A percentile compares a stretch with the other conserved stretches of the same genome.
Evolutionary conservation across 768 basidiomycete species (phyloP).

Genomic region (Lentinula aciculospora): DNA sequence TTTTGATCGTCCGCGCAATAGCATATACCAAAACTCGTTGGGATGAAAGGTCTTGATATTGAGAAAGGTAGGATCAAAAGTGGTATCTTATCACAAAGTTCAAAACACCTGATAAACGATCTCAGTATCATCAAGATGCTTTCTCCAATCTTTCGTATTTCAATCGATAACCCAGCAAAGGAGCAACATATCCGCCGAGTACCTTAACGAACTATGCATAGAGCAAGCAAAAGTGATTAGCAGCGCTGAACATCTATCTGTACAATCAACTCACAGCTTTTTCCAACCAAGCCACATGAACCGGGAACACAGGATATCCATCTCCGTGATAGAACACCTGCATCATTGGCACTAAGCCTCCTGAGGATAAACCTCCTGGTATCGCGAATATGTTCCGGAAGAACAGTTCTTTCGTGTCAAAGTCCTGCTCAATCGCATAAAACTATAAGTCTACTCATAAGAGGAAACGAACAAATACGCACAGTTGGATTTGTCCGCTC

Average conservation of each 20-base stretch:
- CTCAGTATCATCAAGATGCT: not conserved
- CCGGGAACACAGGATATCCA: not conserved
- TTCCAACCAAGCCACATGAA: not conserved
- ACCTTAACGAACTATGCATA: not conserved
- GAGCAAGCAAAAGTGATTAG: not conserved
- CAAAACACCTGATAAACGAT: too few relatives aligned
- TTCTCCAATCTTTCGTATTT: not conserved
- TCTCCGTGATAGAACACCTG: conserved; percentile 4
- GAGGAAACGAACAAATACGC: not conserved
- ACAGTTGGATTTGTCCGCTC: not conserved
- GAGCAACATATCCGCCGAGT: not conserved
- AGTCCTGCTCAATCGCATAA: not conserved
- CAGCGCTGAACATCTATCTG: too few relatives aligned
- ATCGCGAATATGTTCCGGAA: not conserved
- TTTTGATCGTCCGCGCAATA: too few relatives aligned
- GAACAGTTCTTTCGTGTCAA: conserved; percentile 1
- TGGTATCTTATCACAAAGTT: too few relatives aligned
- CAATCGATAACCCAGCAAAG: not conserved
- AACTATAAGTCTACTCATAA: not conserved
- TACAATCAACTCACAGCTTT: conserved; percentile 1
- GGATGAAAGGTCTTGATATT: too few relatives aligned
- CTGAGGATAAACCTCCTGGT: not conserved
- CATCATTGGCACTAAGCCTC: conserved; percentile 5
- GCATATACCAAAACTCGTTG: too few relatives aligned
- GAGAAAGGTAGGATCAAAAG: too few relatives aligned